A percentile compares a stretch with the other conserved stretches of the same genome.
These are phyloP conservation scores for Clarireedia sp. DNA, from an alignment of 2,329 filamentous ascomycete genomes.

Conservation along the genomic window DNA sequence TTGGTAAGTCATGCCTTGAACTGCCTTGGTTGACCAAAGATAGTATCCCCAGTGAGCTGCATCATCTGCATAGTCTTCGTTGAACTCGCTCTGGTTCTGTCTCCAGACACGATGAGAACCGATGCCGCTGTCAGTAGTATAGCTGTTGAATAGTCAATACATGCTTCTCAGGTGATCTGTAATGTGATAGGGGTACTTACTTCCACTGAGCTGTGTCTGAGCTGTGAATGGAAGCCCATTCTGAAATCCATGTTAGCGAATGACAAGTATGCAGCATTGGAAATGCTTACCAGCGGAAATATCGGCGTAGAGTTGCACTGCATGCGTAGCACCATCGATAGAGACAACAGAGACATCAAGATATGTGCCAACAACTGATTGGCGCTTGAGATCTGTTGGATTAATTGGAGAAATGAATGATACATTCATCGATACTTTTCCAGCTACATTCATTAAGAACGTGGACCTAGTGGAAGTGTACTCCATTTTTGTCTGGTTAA, in stretches of 20 bases:
- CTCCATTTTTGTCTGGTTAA: constrained; percentile 54
- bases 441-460: constrained; percentile 58
- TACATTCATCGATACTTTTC: constrained; percentile 55
- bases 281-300: constrained; percentile 53
- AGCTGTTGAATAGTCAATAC: constrained; percentile 46
- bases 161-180: constrained; percentile 29
- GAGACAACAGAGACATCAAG: constrained; percentile 55
- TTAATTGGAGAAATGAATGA: constrained; percentile 68
- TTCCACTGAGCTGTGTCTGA: constrained; percentile 51
- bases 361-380: constrained; percentile 66
- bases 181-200: constrained; percentile 49
- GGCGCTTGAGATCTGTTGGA: constrained; percentile 55
- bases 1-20: constrained; percentile 53
- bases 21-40: constrained; percentile 62
- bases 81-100: constrained; percentile 25
- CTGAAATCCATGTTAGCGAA: constrained; percentile 33
- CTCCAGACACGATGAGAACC: constrained; percentile 20
- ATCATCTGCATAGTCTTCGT: constrained; percentile 26
- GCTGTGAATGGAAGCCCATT: constrained; percentile 61
- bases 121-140: constrained; percentile 19
- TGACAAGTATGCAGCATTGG: background rate
- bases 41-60: constrained; percentile 74
- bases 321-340: constrained; percentile 52
- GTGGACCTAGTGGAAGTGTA: constrained; percentile 67
- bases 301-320: constrained; percentile 65